Percentiles rank a stretch among this genome's conserved stretches.
Conservation (phyloP, 2,329 filamentous ascomycete genomes). For the Sclerotinia borealis region DNA sequence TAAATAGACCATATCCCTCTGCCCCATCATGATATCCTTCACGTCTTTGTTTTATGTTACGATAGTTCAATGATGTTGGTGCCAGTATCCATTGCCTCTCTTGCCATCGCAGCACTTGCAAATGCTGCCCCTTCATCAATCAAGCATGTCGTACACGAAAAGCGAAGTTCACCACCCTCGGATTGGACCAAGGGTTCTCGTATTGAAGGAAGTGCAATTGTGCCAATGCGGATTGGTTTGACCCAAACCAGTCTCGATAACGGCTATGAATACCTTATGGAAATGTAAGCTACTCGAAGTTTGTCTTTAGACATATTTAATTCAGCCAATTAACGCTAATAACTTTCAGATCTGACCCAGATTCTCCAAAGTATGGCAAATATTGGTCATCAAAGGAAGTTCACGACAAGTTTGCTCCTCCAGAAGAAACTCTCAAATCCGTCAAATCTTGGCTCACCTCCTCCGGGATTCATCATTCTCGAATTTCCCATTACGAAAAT, state of each 20-base stretch:
- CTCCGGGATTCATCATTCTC: slow-evolving; percentile 29
- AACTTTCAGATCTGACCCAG: slow-evolving; percentile 21
- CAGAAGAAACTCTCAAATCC: slow-evolving; percentile 21
- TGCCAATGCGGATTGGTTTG: slow-evolving; percentile 42
- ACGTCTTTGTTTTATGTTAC: background rate
- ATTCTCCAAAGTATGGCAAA: slow-evolving; percentile 19
- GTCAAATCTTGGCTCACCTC: slow-evolving; percentile 33
- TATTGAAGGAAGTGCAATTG: slow-evolving; percentile 18
- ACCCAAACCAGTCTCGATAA: slow-evolving; percentile 40
- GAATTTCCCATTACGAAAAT: slow-evolving; percentile 31
- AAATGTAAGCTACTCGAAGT: slow-evolving; percentile 23
- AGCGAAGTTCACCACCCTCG: slow-evolving; percentile 13
- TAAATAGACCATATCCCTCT: background rate
- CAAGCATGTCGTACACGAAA: slow-evolving; percentile 20
- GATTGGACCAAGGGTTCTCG: slow-evolving; percentile 21
- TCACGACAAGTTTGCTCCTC: slow-evolving; percentile 32
- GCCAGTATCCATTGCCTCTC: slow-evolving; percentile 4
- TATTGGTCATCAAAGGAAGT: slow-evolving; percentile 20
- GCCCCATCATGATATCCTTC: background rate
- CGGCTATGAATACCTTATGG: slow-evolving; percentile 38
- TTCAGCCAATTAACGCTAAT: background rate
- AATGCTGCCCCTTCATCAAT: slow-evolving; percentile 14
- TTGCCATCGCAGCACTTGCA: slow-evolving; percentile 14
- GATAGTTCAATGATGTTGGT: slow-evolving; percentile 11
- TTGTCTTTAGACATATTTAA: background rate